Evolutionary conservation across 305 asterid species (phyloP), one percentile per base, ranked within the genome.

Genomic region (Ajuga reptans): DNA sequence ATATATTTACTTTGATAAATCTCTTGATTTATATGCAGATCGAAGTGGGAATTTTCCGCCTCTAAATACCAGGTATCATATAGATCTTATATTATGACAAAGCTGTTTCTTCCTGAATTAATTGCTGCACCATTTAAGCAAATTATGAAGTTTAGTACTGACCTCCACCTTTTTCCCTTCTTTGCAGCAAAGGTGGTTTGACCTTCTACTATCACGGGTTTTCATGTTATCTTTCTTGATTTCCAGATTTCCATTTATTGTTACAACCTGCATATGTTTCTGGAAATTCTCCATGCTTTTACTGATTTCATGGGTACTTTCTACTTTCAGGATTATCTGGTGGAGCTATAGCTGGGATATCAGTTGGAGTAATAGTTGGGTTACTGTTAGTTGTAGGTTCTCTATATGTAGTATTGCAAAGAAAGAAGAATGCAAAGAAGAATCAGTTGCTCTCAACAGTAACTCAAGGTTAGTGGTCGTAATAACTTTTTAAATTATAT

Each of bases 301-400:
- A 29, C 64, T 58, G 52, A 72, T 65, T 12, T 21, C 31, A 34
- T 74, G 68, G 68, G 77, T 10, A 24, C 47, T 36, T 68, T 64
- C 68, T 49, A 64, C 57, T 18, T 72, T 73, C 87, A 92, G 98
- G 98, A 67, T 76, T 88, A 59, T 68, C 95, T 33, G 73, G 84
- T 70, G 95, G 90, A 75, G 90, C 84, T 51, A 83, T 87, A 73
- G 97, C 91, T 75, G 97, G 95, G 63, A 86, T 92, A 79, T 55
- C 75, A 39, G 73, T 87, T 62, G 90, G 83, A 16, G 80, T 27
- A 60, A 59, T 85, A 41, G 81, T 47, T 64, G 91, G 77, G 58
- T 63, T 77, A 6, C 66, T 87, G 71, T 72, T 90, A 56, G 29
- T 80, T 67, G 81, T 84, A 36, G 89, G 80, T 63, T 83, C 82